These are phyloP conservation scores for Dimargaris cristalligena DNA, from an alignment of 192 early-diverging fungal species.

Conservation along the genomic window DNA sequence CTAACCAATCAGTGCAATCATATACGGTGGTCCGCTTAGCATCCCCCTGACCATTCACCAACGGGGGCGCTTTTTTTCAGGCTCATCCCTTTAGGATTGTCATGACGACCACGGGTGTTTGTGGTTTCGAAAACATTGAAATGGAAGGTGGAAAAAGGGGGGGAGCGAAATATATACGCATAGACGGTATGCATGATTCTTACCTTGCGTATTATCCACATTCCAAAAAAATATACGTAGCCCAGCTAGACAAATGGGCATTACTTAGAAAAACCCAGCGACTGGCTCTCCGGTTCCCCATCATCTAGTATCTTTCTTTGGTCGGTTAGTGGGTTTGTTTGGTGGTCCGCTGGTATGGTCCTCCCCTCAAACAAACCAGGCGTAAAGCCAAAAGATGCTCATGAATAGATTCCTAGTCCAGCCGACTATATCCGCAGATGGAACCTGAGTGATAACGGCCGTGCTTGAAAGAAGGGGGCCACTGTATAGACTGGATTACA, in stretches of 20 bases:
- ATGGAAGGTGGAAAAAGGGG: no score
- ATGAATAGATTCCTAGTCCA: neutral
- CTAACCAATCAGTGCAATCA: no score
- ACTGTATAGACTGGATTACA: neutral
- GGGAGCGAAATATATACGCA: no score
- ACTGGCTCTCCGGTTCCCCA: neutral
- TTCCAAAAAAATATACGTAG: neutral
- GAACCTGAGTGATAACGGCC: neutral
- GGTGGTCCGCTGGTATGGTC: neutral
- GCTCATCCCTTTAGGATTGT: no score
- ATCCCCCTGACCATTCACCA: no score
- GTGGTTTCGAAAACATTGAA: no score
- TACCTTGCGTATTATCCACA: neutral
- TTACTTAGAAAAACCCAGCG: no score
- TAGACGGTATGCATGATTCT: no score
- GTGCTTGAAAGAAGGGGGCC: neutral
- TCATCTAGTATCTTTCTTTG: neutral
- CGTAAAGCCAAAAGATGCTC: neutral
- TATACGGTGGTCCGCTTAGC: no score
- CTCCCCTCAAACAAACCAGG: no score
- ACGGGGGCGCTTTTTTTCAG: no score
- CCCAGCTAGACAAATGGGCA: neutral
- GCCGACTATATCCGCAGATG: neutral
- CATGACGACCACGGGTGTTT: no score
- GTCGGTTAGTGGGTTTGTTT: neutral